Conservation (phyloP, 306 rosid species). For the Cucurbita ficifolia region DNA sequence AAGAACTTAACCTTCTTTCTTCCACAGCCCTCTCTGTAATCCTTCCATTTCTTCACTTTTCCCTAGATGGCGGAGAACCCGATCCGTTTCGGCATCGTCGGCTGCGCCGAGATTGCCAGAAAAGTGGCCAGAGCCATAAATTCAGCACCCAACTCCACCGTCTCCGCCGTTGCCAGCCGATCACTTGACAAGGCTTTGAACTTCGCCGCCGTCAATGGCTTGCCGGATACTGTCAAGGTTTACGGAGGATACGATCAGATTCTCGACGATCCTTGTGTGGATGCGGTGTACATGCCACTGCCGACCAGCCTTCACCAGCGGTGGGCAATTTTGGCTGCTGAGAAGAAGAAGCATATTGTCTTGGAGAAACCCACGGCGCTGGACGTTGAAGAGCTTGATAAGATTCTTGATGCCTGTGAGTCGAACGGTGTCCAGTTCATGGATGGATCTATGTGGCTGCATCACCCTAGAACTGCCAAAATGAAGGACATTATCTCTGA, state of each 20-base stretch:
- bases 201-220: conserved; percentile 28
- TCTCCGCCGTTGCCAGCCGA: conserved; percentile 59
- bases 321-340: conserved; percentile 58
- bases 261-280: conserved; percentile 53
- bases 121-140: conserved; percentile 63
- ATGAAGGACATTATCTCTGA: conserved; percentile 35
- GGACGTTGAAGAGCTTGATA: conserved; percentile 39
- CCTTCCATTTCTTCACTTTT: neutral
- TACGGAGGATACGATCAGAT: conserved; percentile 55
- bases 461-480: conserved; percentile 59
- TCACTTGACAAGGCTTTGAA: conserved; percentile 39
- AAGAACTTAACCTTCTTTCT: neutral
- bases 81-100: conserved; percentile 48
- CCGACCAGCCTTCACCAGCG: conserved; percentile 54
- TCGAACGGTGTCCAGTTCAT: conserved; percentile 71
- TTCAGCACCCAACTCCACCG: conserved; percentile 40
- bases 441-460: conserved; percentile 78
- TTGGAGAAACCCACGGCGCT: conserved; percentile 68
- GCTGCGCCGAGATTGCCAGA: conserved; percentile 58
- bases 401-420: conserved; percentile 46
- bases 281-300: conserved; percentile 58
- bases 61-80: conserved; percentile 4
- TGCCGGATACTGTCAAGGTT: conserved; percentile 18
- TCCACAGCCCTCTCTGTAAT: neutral
- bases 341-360: conserved; percentile 61